Evolutionary conservation across 495 filamentous ascomycete genomes (phyloP), one percentile per base, ranked within the genome.

Genomic region (Aspergillus sclerotiicarbonarius): DNA sequence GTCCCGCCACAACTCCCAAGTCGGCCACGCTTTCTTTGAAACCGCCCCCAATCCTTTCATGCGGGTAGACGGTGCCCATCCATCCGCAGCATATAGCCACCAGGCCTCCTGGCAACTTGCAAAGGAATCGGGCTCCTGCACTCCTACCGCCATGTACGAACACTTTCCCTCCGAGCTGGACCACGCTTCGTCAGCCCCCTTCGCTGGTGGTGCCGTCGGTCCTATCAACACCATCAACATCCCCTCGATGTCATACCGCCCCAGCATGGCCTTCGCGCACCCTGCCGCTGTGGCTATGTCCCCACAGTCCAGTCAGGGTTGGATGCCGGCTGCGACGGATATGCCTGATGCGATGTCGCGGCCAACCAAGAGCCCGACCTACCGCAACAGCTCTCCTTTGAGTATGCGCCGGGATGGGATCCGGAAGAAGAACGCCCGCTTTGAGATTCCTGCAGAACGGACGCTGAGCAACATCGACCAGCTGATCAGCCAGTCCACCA

Each of bases 361-460:
- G 71, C 78, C 85, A 6, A 93, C 89, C 76, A 84, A 90, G 64
- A 93, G 87, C 68, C 90, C 91, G 6, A 73, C 81, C 52, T 90
- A 87, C 69, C 83, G 89, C 53, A 87, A 91, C 44, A 88, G 89
- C 73, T 90, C 91, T 56, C 88, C 93, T 43, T 80, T 92, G 69
- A 77, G 73, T 51, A 58, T 82, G 48, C 83, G 92, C 62, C 86
- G 92, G 62, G 93, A 96, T 67, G 94, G 94, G 49, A 96, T 98
- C 75, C 86, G 95, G 62, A 99, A 99, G 87, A 98, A 97, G 88
- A 99, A 99, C 66, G 93, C 93, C 63, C 88, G 95, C 47, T 96
- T 99, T 74, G 94, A 98, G 68, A 98, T 99, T 59, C 94, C 94
- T 5, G 86, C 90, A 10, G 95, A 96, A 76, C 84, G 92, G 44